A percentile compares a stretch with the other conserved stretches of the same genome.
Conservation (phyloP, 352 stramenopile species). For the Phytopythium cucurbitacearum region DNA sequence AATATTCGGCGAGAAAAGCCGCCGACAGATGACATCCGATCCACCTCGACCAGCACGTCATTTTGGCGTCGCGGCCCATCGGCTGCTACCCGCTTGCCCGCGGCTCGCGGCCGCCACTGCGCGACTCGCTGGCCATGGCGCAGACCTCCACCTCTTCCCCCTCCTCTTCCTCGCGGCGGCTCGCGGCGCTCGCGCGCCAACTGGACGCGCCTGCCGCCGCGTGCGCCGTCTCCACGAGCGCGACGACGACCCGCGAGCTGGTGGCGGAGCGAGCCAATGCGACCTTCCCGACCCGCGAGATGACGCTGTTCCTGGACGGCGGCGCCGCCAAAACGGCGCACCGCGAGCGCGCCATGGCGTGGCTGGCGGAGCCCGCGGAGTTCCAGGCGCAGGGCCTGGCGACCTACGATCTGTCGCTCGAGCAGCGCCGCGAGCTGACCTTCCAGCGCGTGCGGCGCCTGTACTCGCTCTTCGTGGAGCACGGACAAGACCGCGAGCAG, state of each 20-base stretch:
- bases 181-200: conserved; percentile 49
- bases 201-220: conserved; percentile 11
- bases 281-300: conserved; percentile 45
- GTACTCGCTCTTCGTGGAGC: conserved; percentile 58
- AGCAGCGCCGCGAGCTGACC: conserved; percentile 41
- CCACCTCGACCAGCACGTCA: no score
- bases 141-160: conserved; percentile 13
- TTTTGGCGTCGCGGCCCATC: no score
- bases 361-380: conserved; percentile 43
- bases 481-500: conserved; percentile 44
- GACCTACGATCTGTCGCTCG: conserved; percentile 50
- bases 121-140: conserved; percentile 14
- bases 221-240: conserved; percentile 38
- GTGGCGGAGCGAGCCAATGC: conserved; percentile 35
- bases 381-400: conserved; percentile 26
- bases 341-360: conserved; percentile 44
- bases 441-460: conserved; percentile 48
- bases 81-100: no score
- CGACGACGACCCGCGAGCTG: conserved; percentile 38
- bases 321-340: conserved; percentile 33
- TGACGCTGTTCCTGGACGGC: conserved; percentile 63
- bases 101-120: not conserved
- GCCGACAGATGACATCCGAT: no score
- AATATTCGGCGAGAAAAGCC: no score
- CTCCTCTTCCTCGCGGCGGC: conserved; percentile 20